Percentiles rank a stretch among this genome's conserved stretches.
phyloP scores from a whole-genome alignment of 768 basidiomycete species.

The Sporobolomyces pararoseus region DNA sequence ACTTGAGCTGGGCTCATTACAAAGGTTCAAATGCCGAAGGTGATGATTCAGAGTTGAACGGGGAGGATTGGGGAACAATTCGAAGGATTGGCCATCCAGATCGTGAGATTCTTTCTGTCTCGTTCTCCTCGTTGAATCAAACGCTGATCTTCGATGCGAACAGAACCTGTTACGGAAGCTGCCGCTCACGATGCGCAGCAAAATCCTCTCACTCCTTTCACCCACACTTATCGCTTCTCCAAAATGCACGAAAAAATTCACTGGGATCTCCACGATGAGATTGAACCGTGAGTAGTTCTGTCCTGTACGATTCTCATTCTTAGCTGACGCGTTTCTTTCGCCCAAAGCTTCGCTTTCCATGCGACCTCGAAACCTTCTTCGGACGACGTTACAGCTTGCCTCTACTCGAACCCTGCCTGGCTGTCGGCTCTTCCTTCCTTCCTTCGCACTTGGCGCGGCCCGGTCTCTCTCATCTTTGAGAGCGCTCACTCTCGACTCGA shows the following conservation, averaged over 20 bases:
- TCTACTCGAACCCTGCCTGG: conserved; percentile 47
- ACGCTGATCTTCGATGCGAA: background rate
- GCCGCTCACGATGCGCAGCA: conserved; percentile 9
- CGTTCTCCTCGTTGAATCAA: background rate
- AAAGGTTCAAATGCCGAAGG: background rate
- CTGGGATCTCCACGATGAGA: conserved; percentile 43
- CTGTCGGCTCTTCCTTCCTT: conserved; percentile 42
- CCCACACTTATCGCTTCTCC: conserved; percentile 45
- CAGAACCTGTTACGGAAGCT: conserved; percentile 1
- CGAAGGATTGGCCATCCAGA: conserved; percentile 27
- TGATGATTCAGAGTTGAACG: background rate
- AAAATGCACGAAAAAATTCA: conserved; percentile 46
- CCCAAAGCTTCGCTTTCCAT: conserved; percentile 40
- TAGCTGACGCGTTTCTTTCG: too few species aligned
- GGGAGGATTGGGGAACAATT: conserved; percentile 31
- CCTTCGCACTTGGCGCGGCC: conserved; percentile 41
- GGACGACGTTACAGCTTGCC: conserved; percentile 43
- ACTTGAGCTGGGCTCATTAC: conserved; percentile 4
- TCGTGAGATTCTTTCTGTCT: conserved; percentile 4
- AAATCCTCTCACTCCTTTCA: conserved; percentile 43
- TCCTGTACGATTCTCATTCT: too few species aligned
- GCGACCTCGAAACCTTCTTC: conserved; percentile 13
- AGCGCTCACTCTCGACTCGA: conserved; percentile 38
- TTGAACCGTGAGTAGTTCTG: conserved; percentile 35
- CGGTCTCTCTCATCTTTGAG: conserved; percentile 45